Evolutionary conservation across 306 rosid genomes (phyloP).

Genomic region (Albizia julibrissin): DNA sequence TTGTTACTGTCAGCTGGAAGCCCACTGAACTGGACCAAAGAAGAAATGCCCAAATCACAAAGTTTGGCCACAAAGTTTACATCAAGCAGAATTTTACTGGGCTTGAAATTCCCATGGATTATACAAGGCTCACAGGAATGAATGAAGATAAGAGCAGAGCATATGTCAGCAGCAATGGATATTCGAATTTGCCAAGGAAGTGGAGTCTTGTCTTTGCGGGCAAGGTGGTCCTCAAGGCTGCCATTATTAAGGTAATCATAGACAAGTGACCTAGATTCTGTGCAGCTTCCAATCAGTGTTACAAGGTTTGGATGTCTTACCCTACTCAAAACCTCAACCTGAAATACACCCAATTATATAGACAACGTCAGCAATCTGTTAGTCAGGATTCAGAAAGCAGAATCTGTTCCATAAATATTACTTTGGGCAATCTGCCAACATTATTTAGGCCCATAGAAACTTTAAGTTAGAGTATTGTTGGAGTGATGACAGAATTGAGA

Average conservation of each 20-base stretch:
- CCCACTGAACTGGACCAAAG: conserved; percentile 53
- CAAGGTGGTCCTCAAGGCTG: conserved; percentile 78
- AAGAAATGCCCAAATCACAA: conserved; percentile 64
- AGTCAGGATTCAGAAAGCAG: conserved; percentile 14
- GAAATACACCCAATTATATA: conserved; percentile 45
- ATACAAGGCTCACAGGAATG: conserved; percentile 69
- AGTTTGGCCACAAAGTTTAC: conserved; percentile 75
- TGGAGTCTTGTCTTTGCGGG: conserved; percentile 53
- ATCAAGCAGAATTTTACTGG: conserved; percentile 87
- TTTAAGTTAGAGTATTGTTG: conserved; percentile 17
- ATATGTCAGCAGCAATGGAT: conserved; percentile 68
- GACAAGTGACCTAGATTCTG: conserved; percentile 77
- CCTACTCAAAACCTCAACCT: conserved; percentile 88
- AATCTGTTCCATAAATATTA: conserved; percentile 1
- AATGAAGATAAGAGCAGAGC: conserved; percentile 86
- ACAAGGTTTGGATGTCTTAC: conserved; percentile 80
- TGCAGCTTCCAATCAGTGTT: conserved; percentile 76
- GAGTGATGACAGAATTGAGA: conserved; percentile 3
- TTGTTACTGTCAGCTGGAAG: conserved; percentile 40
- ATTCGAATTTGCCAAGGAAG: conserved; percentile 88
- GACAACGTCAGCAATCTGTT: conserved; percentile 18
- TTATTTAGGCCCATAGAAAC: background rate
- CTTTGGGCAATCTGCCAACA: conserved; percentile 3
- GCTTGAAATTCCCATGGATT: conserved; percentile 85
- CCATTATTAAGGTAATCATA: conserved; percentile 80